Evolutionary conservation across 441 rosid species (phyloP).

Genomic region (Dalechampia spathulata): DNA sequence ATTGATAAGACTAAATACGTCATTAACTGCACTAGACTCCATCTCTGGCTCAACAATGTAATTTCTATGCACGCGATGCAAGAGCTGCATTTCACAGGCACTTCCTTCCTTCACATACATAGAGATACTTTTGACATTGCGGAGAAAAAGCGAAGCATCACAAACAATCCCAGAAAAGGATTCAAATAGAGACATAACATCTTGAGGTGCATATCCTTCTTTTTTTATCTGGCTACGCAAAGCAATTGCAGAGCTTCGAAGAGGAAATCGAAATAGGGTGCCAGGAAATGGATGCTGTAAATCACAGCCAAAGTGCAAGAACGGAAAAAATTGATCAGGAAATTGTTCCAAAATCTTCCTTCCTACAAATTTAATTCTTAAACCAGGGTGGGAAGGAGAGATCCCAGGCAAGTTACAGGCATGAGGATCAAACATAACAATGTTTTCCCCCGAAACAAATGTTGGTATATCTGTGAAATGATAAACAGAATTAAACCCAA

Average conservation of each 20-base stretch:
- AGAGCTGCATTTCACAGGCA: conserved; percentile 73
- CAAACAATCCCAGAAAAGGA: conserved; percentile 79
- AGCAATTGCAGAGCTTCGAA: conserved; percentile 69
- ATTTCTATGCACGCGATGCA: conserved; percentile 70
- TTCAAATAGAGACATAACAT: conserved; percentile 80
- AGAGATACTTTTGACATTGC: conserved; percentile 72
- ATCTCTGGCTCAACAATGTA: conserved; percentile 44
- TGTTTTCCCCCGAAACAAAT: conserved; percentile 97
- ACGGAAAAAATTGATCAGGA: conserved; percentile 98
- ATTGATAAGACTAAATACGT: conserved; percentile 54
- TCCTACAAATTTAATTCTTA: conserved; percentile 87
- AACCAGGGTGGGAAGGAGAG: conserved; percentile 97
- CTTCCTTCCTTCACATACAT: conserved; percentile 82
- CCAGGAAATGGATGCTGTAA: conserved; percentile 82
- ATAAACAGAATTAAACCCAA: conserved; percentile 98
- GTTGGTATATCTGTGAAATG: conserved; percentile 96
- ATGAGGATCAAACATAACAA: conserved; percentile 99
- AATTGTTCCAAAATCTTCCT: conserved; percentile 93
- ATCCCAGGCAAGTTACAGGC: conserved; percentile 95
- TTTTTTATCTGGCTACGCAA: conserved; percentile 85
- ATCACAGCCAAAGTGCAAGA: conserved; percentile 95
- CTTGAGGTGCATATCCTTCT: conserved; percentile 78
- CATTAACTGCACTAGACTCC: conserved; percentile 41
- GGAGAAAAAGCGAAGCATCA: conserved; percentile 79
- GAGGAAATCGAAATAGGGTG: conserved; percentile 97